phyloP scores from a whole-genome alignment of 768 basidiomycete species.

The Chalciporus sphaerocephalus region DNA sequence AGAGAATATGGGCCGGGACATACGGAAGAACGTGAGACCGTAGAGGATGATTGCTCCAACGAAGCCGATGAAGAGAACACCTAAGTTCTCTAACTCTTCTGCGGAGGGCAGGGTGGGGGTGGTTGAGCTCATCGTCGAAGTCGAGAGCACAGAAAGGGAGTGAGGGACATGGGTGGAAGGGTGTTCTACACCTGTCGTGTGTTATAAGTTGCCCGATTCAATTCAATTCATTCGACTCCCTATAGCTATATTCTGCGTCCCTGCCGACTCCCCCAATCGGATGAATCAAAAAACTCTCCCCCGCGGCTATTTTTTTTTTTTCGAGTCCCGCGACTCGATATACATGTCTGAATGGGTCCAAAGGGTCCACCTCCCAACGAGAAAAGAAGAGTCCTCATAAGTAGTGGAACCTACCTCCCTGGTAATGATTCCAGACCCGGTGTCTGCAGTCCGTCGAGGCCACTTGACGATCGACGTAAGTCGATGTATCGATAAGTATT shows the following conservation, averaged over 20 bases:
- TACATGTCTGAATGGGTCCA: background rate
- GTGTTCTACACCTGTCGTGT: background rate
- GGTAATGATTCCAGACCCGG: no score
- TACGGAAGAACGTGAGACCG: conserved; percentile 34
- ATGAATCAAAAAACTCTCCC: background rate
- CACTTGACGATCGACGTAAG: no score
- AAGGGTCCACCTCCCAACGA: background rate
- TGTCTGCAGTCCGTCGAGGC: no score
- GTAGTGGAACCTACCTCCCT: no score
- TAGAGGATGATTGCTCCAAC: conserved; percentile 25
- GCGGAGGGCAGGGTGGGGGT: conserved; percentile 8
- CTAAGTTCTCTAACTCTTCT: conserved; percentile 24
- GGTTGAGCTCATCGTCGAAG: conserved; percentile 15
- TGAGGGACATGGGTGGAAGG: conserved; percentile 2
- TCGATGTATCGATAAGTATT: no score
- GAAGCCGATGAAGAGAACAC: conserved; percentile 27
- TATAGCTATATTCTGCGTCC: background rate
- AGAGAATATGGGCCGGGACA: conserved; percentile 1
- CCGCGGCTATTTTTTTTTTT: background rate
- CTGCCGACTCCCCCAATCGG: background rate
- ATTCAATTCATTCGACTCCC: background rate
- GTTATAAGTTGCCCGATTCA: conserved; percentile 12
- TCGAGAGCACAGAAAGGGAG: background rate
- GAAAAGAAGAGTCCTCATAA: no score
- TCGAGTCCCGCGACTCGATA: background rate